Base-by-base conservation (phyloP, 129 eudicot genomes). In the Ambrosia artemisiifolia region DNA sequence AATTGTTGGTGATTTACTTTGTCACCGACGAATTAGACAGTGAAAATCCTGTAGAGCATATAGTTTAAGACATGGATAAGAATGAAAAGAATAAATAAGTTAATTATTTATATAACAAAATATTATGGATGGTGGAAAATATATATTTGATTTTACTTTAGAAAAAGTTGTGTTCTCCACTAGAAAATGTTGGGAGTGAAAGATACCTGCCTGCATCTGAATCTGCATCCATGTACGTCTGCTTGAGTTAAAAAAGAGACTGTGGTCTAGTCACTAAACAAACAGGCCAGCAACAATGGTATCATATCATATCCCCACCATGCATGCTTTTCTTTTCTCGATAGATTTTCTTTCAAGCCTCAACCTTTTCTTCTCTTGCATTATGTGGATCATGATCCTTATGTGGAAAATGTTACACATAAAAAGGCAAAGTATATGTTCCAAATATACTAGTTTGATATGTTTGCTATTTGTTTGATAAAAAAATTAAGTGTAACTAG, bases 101-200 rank as follows among this genome's bases (percentile, higher is more conserved):
- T 18, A 18, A 18, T 12, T 48, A n/a, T 14, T 7, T 36, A 36
- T 17, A 73, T 28, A 47, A 33, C 5, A 12, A 63, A 64, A 63
- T n/a, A n/a, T n/a, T n/a, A n/a, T 36, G 38, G 71, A 48, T 47
- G 19, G 57, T 72, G 76, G 67, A 72, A 64, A 57, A 71, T 18
- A 53, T 19, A 53, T 7, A 71, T 12, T 63, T 73, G 62, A 73
- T 33, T 19, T 74, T 20, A 36, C 78, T 74, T 74, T 74, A 34
- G 50, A 74, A 63, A 74, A 74, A 63, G 77, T 62, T 18, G 34
- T 74, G 78, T 74, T 63, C 32, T 74, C 78, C 78, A 74, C 78
- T 74, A 74, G 16, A 36, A 33, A 38, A 63, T 74, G 78, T 74
- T 73, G 62, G 76, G 56, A 43, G 60, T 47, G 78, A 72, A 60